Evolutionary conservation across 805 yeast species (phyloP), one percentile per base, ranked within the genome.

Genomic region (Candida namnaoensis): DNA sequence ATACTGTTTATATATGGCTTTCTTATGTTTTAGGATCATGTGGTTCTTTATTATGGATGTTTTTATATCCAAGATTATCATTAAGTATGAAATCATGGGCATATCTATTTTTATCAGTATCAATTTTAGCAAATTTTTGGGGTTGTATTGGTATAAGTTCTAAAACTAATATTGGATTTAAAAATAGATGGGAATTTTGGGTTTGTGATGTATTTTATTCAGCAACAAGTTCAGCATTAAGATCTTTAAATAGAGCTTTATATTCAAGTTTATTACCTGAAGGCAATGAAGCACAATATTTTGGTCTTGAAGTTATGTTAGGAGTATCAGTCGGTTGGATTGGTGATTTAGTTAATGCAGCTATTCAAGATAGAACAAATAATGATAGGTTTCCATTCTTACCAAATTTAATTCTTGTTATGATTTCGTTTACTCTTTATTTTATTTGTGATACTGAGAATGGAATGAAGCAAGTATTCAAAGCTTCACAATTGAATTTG

Each of bases 121-220:
- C 64, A 5, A 35, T 60, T 4, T 57, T 64, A 32, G 44, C 64
- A 2, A 65, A 66, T 42, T 58, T 67, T 36, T 66, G 69, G 70
- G 69, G 66, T 1, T 55, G 64, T 39, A 39, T 66, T 7, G 71
- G 71, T 1, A 58, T 65, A 3, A 57, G 54, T 33, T 11, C 37
- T 4, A 32, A 42, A 5, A 45, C 57, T 1, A 44, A 37, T n/a
- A 53, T 66, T 35, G 71, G 72, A 1, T 66, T 65, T 54, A 65
- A 66, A 43, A 58, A 61, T 39, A 41, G 71, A 26, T 63, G 69
- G 68, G 71, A 68, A 45, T 67, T 67, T 41, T 68, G 72, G 72
- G 25, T 58, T 0, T 61, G 65, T 46, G 69, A 65, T 37, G 60
- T 65, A 0, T 45, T 66, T n/a, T 63, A 61, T 41, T 54, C 65